A percentile compares a stretch with the other conserved stretches of the same genome.
Conservation (phyloP, 2,329 filamentous ascomycete species). For the Coniochaeta sp. region DNA sequence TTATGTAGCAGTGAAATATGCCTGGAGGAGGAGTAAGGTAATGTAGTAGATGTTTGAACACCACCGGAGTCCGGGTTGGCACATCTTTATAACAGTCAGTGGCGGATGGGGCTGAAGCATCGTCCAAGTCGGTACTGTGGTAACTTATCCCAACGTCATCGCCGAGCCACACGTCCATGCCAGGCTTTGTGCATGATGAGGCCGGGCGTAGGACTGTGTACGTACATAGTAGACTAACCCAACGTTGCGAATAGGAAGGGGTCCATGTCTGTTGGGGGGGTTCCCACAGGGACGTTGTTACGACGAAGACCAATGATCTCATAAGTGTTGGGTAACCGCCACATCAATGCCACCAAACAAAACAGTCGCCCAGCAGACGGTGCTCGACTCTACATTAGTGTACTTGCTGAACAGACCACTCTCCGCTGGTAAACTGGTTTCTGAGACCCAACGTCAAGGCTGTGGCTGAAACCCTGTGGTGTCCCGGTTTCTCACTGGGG, state of each 20-base stretch:
- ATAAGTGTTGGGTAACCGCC: no score
- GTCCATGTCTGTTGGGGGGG: not conserved
- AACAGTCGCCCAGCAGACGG: not conserved
- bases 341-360: not conserved
- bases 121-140: not conserved
- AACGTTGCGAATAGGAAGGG: not conserved
- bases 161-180: not conserved
- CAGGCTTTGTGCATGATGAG: not conserved
- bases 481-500: not conserved
- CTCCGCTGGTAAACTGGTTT: not conserved
- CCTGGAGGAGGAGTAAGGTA: not conserved
- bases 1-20: not conserved
- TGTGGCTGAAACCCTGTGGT: not conserved
- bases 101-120: not conserved
- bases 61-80: not conserved
- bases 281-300: not conserved
- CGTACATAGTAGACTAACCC: not conserved
- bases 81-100: not conserved
- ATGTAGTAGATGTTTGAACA: not conserved
- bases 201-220: not conserved
- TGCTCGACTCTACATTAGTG: not conserved
- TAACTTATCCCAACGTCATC: not conserved
- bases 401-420: not conserved
- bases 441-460: not conserved
- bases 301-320: not conserved